Evolutionary conservation across 352 stramenopile species (phyloP), one percentile per base, ranked within the genome.

Genomic region (Pythium apleroticum): DNA sequence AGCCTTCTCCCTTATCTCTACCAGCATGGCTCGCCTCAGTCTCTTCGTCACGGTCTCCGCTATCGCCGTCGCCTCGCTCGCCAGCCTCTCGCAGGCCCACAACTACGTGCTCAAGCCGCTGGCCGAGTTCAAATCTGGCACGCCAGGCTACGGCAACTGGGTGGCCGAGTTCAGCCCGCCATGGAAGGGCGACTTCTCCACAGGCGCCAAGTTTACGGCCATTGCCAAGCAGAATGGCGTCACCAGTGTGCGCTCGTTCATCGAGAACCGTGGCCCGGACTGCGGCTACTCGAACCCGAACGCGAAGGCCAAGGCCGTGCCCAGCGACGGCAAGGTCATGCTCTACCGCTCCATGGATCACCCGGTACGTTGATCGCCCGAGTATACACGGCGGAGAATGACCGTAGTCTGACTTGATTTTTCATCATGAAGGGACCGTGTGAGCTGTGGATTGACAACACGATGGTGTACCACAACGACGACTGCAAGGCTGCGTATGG

Each of bases 401-500:
- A 35, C 10, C 30, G 30, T 35, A 10, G 6, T 35, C 30, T 35
- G 30, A 35, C 30, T 35, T 35, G 12, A 41, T 14, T 31, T 14
- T 56, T 19, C 3, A 43, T 5, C 1, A 12, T 37, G 9, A 17
- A 60, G 39, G 60, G 60, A 17, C 60, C 60, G 52, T 66, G 60
- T 45, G 60, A 60, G 52, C 37, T 66, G 17, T 66, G 60, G 59
- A 24, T 72, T 11, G 59, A 52, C n/a, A 48, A 65, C 49, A 63
- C 46, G 45, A 55, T 60, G 49, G 54, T 72, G 6, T 56, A 57
- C 25, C 52, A 69, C 43, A 59, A 72, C 49, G 66, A 72, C 57
- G 50, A 72, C 63, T 72, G 66, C 53, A 41, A 59, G 58, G 58
- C 35, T 3, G 50, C 48, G 24, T 65, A 12, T 17, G 50, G 50